Conservation (phyloP, 23 red algal genomes). For the Gracilaria gracilis region DNA sequence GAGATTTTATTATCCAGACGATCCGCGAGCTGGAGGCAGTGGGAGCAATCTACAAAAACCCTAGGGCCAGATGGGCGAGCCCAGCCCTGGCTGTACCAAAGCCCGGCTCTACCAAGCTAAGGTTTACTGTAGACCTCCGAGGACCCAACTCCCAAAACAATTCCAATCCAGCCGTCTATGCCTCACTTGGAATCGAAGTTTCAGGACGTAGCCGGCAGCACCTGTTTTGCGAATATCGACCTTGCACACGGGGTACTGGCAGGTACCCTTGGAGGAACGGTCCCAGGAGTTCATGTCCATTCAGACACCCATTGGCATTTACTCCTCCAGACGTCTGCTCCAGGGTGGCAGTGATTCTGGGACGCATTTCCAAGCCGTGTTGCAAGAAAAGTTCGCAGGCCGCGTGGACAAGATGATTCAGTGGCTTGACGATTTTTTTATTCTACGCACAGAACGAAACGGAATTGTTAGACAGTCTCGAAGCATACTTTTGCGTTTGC, state of each 20-base stretch:
- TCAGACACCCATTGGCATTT: constrained; percentile 37
- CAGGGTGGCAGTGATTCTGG: constrained; percentile 42
- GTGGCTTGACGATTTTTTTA: constrained; percentile 44
- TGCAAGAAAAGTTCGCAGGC: constrained; percentile 27
- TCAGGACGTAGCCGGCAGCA: constrained; percentile 36
- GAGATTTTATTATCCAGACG: neutral
- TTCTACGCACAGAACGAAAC: constrained; percentile 1
- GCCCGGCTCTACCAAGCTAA: constrained; percentile 13
- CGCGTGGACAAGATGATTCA: constrained; percentile 31
- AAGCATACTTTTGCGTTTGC: neutral
- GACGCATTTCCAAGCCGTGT: constrained; percentile 47
- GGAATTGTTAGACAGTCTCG: neutral
- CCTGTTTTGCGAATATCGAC: constrained; percentile 38
- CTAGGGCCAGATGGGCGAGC: constrained; percentile 30
- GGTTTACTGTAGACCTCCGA: constrained; percentile 22
- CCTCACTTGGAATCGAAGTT: constrained; percentile 36
- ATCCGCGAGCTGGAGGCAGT: constrained; percentile 23
- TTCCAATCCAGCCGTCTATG: constrained; percentile 23
- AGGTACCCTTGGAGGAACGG: neutral
- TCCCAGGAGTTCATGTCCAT: constrained; percentile 40
- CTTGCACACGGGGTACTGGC: constrained; percentile 40
- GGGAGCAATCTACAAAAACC: constrained; percentile 30
- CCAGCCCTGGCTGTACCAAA: constrained; percentile 48
- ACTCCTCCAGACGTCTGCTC: neutral
- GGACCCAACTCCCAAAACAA: constrained; percentile 17